A percentile compares a stretch with the other conserved stretches of the same genome.
Conservation (phyloP, 495 filamentous ascomycete genomes). For the Astrothelium subdiscretum region DNA sequence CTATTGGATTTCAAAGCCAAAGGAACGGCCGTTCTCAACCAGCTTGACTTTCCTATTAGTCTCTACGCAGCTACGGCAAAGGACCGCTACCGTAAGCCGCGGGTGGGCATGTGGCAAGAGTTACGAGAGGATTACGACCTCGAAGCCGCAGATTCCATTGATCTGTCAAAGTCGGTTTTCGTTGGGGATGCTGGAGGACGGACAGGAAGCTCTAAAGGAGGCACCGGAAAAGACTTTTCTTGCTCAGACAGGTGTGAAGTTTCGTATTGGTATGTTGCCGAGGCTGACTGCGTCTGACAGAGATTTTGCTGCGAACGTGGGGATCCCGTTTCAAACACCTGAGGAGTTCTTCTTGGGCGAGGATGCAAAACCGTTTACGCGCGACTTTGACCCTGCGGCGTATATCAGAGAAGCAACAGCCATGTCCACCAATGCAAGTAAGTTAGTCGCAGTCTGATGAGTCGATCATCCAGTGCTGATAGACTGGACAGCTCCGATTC, state of each 20-base stretch:
- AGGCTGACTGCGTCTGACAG: slow-evolving; percentile 23
- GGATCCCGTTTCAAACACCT: slow-evolving; percentile 69
- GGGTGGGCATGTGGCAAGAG: slow-evolving; percentile 82
- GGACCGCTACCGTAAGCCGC: slow-evolving; percentile 76
- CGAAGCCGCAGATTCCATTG: slow-evolving; percentile 45
- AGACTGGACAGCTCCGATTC: slow-evolving; percentile 8
- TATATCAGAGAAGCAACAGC: slow-evolving; percentile 32
- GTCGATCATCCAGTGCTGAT: background rate
- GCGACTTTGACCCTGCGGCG: slow-evolving; percentile 53
- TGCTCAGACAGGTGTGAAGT: slow-evolving; percentile 59
- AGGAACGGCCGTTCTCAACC: slow-evolving; percentile 51
- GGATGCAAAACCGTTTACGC: slow-evolving; percentile 45
- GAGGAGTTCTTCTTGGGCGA: slow-evolving; percentile 81
- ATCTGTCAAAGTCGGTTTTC: slow-evolving; percentile 62
- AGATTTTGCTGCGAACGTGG: slow-evolving; percentile 72
- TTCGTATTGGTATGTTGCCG: slow-evolving; percentile 11
- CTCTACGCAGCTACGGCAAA: slow-evolving; percentile 76
- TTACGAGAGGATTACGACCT: slow-evolving; percentile 63
- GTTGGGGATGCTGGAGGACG: slow-evolving; percentile 81
- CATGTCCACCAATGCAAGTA: slow-evolving; percentile 24
- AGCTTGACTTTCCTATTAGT: slow-evolving; percentile 64
- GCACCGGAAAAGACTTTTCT: slow-evolving; percentile 51
- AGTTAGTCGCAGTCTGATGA: background rate
- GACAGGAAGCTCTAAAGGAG: slow-evolving; percentile 18
- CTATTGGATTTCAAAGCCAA: slow-evolving; percentile 71